A percentile compares a stretch with the other conserved stretches of the same genome.
These are phyloP conservation scores for Russula vinacea DNA, from an alignment of 768 basidiomycete species.

Conservation along the genomic window DNA sequence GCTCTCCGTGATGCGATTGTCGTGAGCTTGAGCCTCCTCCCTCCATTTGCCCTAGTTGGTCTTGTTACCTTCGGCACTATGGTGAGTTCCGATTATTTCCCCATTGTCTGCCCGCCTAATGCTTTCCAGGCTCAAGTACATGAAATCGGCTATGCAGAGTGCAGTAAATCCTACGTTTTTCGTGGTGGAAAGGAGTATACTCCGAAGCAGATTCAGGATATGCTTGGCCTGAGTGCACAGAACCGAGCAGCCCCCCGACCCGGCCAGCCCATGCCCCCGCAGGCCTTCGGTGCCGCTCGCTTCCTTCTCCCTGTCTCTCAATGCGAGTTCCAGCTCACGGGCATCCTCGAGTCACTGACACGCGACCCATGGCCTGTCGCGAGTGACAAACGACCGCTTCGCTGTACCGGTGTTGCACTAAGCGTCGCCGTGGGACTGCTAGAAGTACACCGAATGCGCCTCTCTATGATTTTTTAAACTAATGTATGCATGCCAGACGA, in stretches of 20 bases:
- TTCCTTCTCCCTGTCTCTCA: constrained; percentile 91
- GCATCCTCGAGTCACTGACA: constrained; percentile 80
- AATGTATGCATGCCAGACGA: constrained; percentile 46
- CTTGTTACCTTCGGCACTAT: constrained; percentile 97
- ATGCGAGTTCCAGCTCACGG: constrained; percentile 94
- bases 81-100: constrained; percentile 47
- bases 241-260: constrained; percentile 83
- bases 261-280: constrained; percentile 75
- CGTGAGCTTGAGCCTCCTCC: constrained; percentile 87
- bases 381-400: constrained; percentile 85
- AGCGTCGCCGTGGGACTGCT: constrained; percentile 90
- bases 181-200: constrained; percentile 95
- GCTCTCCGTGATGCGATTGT: constrained; percentile 93
- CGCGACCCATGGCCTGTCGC: constrained; percentile 98
- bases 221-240: constrained; percentile 84
- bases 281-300: constrained; percentile 79
- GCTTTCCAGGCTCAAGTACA: constrained; percentile 87
- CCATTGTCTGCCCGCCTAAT: neutral
- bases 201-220: constrained; percentile 96
- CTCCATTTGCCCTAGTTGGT: constrained; percentile 92
- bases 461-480: neutral
- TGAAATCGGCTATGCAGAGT: constrained; percentile 94
- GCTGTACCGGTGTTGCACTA: constrained; percentile 93
- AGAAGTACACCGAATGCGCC: constrained; percentile 51
- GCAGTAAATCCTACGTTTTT: constrained; percentile 98